Conservation (phyloP, 2,329 filamentous ascomycete species). For the Colletotrichum orchidophilum region DNA sequence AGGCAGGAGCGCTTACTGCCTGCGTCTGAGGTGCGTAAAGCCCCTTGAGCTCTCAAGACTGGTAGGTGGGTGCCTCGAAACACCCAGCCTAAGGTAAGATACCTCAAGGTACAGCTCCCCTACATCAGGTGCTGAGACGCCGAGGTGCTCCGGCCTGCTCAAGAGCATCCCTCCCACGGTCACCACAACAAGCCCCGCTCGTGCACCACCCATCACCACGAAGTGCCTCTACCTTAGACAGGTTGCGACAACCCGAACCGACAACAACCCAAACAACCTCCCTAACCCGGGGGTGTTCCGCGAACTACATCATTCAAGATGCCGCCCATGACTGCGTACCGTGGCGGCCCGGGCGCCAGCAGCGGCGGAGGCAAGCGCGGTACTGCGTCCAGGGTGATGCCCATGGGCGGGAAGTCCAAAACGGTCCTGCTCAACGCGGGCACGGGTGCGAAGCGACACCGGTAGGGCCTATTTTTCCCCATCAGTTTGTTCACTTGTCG, state of each 20-base stretch:
- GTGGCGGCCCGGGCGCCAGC: constrained; percentile 42
- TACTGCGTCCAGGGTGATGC: not conserved
- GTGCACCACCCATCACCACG: not conserved
- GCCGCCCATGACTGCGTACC: constrained; percentile 38
- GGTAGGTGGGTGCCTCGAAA: too few species aligned
- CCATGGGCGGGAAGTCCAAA: constrained; percentile 33
- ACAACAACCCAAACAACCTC: not conserved
- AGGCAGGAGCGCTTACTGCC: too few species aligned
- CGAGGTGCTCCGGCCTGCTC: too few species aligned
- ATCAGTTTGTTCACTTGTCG: not conserved
- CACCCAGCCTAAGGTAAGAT: too few species aligned
- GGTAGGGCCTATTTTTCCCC: constrained; percentile 33
- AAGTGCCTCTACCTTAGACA: too few species aligned
- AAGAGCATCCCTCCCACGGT: too few species aligned
- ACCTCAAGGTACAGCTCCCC: too few species aligned
- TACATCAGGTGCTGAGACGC: too few species aligned
- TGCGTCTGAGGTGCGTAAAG: too few species aligned
- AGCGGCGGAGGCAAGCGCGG: constrained; percentile 34
- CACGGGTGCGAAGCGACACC: constrained; percentile 38
- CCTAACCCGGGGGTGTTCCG: not conserved
- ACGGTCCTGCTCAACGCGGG: constrained; percentile 36
- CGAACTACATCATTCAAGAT: constrained; percentile 31
- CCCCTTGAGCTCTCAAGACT: too few species aligned
- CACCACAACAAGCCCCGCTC: not conserved
- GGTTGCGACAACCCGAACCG: too few species aligned